Base-by-base conservation (phyloP, 352 stramenopile genomes). In the Phytophthora chlamydospora region DNA sequence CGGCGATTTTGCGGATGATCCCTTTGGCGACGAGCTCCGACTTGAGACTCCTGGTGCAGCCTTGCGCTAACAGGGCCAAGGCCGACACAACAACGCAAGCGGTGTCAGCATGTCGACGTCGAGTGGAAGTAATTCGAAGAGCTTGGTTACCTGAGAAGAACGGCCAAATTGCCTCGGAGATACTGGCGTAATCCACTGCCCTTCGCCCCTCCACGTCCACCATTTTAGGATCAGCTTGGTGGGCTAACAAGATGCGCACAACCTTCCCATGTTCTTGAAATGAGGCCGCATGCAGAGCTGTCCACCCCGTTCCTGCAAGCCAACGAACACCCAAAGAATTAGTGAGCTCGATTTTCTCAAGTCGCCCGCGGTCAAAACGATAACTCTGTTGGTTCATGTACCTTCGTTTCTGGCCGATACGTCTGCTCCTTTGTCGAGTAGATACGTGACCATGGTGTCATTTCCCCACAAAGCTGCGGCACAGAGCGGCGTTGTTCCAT, bases 201-300 rank as follows among this genome's bases (percentile, higher is more conserved):
- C 76, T 74, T 14, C 81, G 73, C 3, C 73, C 78, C 32, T 87
- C 78, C 7, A 45, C 42, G 39, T 89, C 81, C 2, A 59, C 55
- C 9, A 71, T 51, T 55, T 71, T 81, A 5, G 81, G 69, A 45
- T 88, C 77, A 0, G 78, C 76, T 41, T 75, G 67, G n/a, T 77
- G 66, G 13, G 66, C 70, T 14, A 90, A 52, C 17, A 90, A 62
- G 3, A 88, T 56, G 2, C 74, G 77, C 24, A 90, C 77, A 3
- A 85, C 75, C 44, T 88, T 84, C 9, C 79, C 78, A 27, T 90
- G 81, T 19, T 89, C 79, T 70, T 89, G 79, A 51, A 89, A 90
- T 3, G 79, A 71, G 31, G 80, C 78, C 3, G 80, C 80, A 44
- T 90, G 78, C 32, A 89, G 43, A n/a, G 77, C 77, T 48, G 81